Evolutionary conservation across 345 rosid genomes (phyloP).

Genomic region (Conringia planisiliqua): DNA sequence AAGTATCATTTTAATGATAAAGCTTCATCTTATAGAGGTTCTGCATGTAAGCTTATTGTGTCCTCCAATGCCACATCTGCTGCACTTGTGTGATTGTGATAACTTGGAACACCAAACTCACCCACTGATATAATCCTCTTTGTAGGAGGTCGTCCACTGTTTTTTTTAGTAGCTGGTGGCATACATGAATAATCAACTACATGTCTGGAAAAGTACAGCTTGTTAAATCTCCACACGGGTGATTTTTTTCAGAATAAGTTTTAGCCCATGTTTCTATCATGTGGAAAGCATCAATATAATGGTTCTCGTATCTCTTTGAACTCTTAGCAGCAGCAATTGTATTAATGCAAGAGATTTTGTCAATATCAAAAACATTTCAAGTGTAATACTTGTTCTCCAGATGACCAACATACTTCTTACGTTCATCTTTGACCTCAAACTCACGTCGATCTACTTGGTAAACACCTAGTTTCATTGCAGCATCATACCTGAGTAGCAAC

Average conservation of each 20-base stretch:
- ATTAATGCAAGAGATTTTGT: background rate
- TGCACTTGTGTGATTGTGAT: background rate
- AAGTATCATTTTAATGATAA: too few species aligned
- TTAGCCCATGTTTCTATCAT: background rate
- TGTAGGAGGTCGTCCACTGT: background rate
- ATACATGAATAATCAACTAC: background rate
- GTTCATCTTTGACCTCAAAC: background rate
- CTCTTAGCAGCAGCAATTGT: background rate
- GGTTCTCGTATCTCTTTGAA: background rate
- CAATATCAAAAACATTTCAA: background rate
- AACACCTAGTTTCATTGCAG: background rate
- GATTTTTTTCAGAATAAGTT: background rate
- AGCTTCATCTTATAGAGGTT: background rate
- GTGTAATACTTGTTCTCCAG: background rate
- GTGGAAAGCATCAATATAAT: background rate
- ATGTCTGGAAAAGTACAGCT: background rate
- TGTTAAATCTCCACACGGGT: background rate
- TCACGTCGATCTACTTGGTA: background rate
- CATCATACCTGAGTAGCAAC: background rate
- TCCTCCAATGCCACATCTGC: background rate
- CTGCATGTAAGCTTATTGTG: background rate
- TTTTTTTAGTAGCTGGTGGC: background rate
- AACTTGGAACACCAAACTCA: background rate
- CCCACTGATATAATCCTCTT: background rate
- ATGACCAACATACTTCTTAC: background rate